Conservation (phyloP, 768 basidiomycete species). For the Lepiota subincarnata region DNA sequence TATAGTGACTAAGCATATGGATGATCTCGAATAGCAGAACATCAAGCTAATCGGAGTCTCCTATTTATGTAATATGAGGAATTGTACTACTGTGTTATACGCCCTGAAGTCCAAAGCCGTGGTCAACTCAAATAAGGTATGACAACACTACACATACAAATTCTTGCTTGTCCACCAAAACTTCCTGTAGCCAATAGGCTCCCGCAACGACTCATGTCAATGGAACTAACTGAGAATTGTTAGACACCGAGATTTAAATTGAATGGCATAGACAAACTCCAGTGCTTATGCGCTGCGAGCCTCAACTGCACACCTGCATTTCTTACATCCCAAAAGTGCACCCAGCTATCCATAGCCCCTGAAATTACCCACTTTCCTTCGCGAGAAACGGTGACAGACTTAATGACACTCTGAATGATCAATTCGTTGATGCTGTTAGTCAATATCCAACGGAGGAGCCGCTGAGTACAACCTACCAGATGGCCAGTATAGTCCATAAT, state of each 20-base stretch:
- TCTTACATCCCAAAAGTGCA: conserved; percentile 71
- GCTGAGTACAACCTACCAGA: conserved; percentile 45
- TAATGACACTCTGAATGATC: conserved; percentile 49
- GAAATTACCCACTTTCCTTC: conserved; percentile 81
- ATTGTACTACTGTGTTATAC: too few species aligned
- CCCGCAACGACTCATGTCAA: conserved; percentile 28
- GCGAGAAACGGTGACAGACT: conserved; percentile 55
- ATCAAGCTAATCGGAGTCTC: too few species aligned
- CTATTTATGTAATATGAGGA: too few species aligned
- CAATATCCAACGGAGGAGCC: conserved; percentile 33
- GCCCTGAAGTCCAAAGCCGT: too few species aligned
- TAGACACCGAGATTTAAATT: background rate
- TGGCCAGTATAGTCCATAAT: conserved; percentile 81
- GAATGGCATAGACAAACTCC: conserved; percentile 18
- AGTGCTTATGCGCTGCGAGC: conserved; percentile 55
- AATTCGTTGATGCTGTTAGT: conserved; percentile 24
- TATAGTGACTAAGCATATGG: too few species aligned
- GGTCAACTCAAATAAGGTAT: too few species aligned
- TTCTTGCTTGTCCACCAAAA: conserved; percentile 30
- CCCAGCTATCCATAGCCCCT: conserved; percentile 76
- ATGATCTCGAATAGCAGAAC: too few species aligned
- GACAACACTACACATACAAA: conserved; percentile 28
- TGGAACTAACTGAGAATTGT: conserved; percentile 23
- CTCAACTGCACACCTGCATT: conserved; percentile 66
- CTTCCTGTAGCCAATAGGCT: conserved; percentile 28